Evolutionary conservation across 495 filamentous ascomycete genomes (phyloP), one percentile per base, ranked within the genome.

Genomic region (Evansstolkia leycettana): DNA sequence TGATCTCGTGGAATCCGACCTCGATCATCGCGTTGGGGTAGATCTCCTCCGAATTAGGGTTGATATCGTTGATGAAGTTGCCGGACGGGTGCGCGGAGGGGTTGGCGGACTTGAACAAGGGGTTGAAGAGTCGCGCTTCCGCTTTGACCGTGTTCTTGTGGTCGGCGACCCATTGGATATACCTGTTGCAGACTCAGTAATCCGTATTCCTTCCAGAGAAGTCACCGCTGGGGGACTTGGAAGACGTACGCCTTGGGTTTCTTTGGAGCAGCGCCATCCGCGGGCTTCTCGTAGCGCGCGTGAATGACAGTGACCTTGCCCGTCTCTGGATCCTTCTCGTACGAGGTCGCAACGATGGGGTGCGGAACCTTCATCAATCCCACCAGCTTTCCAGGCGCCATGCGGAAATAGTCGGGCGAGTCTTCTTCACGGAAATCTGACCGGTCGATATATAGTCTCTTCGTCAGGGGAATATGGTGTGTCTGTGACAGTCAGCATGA

Each of bases 401-500:
- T 76, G 14, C 92, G 86, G 76, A 94, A 95, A 65, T 85, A 94
- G 40, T 92, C 82, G 31, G 78, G 73, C 46, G 71, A 75, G 54
- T 89, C 84, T 12, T 78, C 71, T 51, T 92, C 82, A 23, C 90
- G 74, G 67, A 95, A 98, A 54, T 98, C 90, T 24, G 71, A 77
- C 31, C 85, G 79, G 51, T 98, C 90, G 33, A 98, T 95, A 63
- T 90, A 94, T 11, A 95, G 71, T 7, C 66, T 82, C 54, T 77
- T 77, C n/a, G 84, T 86, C 52, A 93, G 79, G 20, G 82, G 82
- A 41, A 93, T 61, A 42, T 62, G 69, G 46, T 69, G 64, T 48
- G 55, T 43, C 31, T 56, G 51, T 7, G 7, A 23, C 11, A 18
- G 5, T 17, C n/a, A 33, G 13, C n/a, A 11, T 18, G 3, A 7